Evolutionary conservation across 2,329 filamentous ascomycete genomes (phyloP), one percentile per base, ranked within the genome.

Genomic region (Raffaelea deltoideospora): DNA sequence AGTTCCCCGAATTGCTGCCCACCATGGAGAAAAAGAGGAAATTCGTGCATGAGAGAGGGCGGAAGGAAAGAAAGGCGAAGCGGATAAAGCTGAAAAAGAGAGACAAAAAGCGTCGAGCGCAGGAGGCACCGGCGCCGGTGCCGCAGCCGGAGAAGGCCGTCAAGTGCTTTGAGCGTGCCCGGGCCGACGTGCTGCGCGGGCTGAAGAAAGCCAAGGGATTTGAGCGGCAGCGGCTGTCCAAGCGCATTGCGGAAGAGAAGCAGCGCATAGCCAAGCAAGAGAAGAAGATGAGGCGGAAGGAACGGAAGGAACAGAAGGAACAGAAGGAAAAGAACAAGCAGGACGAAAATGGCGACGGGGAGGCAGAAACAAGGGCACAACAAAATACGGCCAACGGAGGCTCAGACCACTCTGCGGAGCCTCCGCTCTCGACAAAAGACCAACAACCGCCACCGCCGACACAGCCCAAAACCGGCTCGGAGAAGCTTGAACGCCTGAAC

Each of bases 181-280:
- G 37, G 5, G 29, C 72, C 50, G 65, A 75, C 26, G 61, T 88
- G 9, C 67, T 67, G 42, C 68, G 72, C 40, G 78, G 77, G 1
- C 64, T 88, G 41, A 85, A 85, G 55, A 63, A 67, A 10, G 78
- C 76, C 39, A 84, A 82, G 51, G 76, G 77, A 33, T 79, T 84
- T 50, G 82, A 88, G 60, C 69, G 81, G 32, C 83, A 88, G 57
- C 81, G 85, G 45, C 67, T 81, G 41, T 68, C 77, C 42, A 78
- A 73, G 53, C 61, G 67, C 30, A 54, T 71, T 13, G 63, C 57
- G 34, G 67, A 72, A 21, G 57, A 59, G 36, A 63, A 60, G 35
- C 34, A 37, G 40, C 31, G 31, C 9, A 20, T 20, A n/a, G n/a
- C n/a, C 30, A 33, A 33, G 18, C 10, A 4, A n/a, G 10, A 5